A percentile compares a stretch with the other conserved stretches of the same genome.
Evolutionary conservation across 371 early-diverging fungal genomes (phyloP).

Genomic region (Nematocida parisii): DNA sequence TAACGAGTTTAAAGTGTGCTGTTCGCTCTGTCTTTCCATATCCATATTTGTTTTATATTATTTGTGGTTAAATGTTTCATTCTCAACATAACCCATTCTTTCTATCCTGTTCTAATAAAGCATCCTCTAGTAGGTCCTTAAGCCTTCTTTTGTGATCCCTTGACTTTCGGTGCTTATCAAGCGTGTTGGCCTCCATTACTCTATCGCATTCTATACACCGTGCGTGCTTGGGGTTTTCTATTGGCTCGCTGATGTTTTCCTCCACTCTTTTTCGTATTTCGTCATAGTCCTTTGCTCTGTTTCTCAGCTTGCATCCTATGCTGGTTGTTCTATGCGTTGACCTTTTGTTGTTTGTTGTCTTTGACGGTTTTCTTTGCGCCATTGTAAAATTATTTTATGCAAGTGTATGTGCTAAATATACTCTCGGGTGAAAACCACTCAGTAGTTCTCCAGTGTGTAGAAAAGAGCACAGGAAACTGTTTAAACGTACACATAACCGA

Average conservation of each 20-base stretch:
- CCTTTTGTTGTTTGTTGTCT: conserved; percentile 26
- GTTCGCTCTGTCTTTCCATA: neutral
- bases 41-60: conserved; percentile 12
- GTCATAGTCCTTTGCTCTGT: conserved; percentile 44
- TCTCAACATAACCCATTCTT: conserved; percentile 52
- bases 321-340: conserved; percentile 26
- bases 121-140: conserved; percentile 41
- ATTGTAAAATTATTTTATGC: conserved; percentile 50
- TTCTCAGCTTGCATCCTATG: conserved; percentile 51
- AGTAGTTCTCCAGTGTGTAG: conserved; percentile 16
- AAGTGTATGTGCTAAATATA: conserved; percentile 34
- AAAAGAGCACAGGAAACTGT: neutral
- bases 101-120: conserved; percentile 49
- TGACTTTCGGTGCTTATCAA: conserved; percentile 42
- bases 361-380: conserved; percentile 49
- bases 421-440: neutral
- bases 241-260: neutral
- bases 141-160: conserved; percentile 53
- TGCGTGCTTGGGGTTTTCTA: conserved; percentile 41
- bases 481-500: neutral
- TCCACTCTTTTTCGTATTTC: conserved; percentile 35
- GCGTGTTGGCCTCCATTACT: conserved; percentile 38
- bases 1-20: conserved; percentile 13
- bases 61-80: conserved; percentile 21
- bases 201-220: conserved; percentile 51